phyloP scores from a whole-genome alignment of 2,329 filamentous ascomycete genomes.

The Diaporthe ilicicola region DNA sequence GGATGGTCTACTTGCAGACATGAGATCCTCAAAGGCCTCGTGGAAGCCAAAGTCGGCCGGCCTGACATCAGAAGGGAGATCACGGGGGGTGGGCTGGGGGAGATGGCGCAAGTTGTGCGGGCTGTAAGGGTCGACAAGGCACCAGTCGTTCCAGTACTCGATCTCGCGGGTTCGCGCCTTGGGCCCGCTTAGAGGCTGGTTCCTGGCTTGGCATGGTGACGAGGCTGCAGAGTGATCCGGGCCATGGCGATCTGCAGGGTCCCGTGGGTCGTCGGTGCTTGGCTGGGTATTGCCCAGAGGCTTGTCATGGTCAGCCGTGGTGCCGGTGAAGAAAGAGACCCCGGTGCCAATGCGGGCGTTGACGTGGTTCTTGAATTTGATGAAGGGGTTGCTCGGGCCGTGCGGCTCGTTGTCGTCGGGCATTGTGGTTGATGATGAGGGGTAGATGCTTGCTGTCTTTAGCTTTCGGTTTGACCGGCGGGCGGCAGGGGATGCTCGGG shows the following conservation, averaged over 20 bases:
- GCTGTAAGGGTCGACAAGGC: conserved; percentile 52
- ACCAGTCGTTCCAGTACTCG: conserved; percentile 46
- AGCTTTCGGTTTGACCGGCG: conserved; percentile 11
- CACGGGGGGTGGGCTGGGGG: conserved; percentile 56
- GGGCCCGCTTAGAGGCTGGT: neutral
- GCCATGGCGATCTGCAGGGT: neutral
- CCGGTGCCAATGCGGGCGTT: conserved; percentile 48
- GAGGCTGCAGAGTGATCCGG: neutral
- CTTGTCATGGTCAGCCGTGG: conserved; percentile 20
- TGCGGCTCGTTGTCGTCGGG: conserved; percentile 35
- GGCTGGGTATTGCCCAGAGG: neutral
- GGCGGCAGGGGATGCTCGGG: conserved; percentile 3
- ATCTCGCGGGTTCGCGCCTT: conserved; percentile 1
- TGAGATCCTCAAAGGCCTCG: conserved; percentile 67
- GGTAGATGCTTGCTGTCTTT: neutral
- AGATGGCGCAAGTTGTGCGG: conserved; percentile 55
- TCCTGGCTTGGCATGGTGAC: neutral
- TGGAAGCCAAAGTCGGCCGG: conserved; percentile 57
- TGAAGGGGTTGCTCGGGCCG: conserved; percentile 46
- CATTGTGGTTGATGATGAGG: conserved; percentile 30
- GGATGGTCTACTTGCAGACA: conserved; percentile 50
- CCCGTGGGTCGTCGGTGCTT: conserved; percentile 21
- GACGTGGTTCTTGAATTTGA: conserved; percentile 52
- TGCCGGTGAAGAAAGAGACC: conserved; percentile 40
- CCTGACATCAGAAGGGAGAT: conserved; percentile 49